phyloP scores from a whole-genome alignment of 2,329 filamentous ascomycete genomes.

The Paracamarosporium sp. region DNA sequence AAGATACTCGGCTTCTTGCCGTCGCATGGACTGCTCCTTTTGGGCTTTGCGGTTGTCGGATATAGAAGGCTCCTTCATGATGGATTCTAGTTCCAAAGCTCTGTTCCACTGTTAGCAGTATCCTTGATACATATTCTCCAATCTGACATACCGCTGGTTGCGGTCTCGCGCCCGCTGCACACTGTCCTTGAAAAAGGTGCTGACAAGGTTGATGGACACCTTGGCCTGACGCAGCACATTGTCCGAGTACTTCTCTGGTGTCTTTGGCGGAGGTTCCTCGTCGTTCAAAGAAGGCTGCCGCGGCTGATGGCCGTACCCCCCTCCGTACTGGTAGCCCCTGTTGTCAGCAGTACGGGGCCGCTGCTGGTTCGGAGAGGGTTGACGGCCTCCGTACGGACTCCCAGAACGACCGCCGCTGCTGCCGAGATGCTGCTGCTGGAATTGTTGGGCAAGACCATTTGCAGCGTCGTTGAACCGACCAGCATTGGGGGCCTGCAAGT shows the following conservation, averaged over 20 bases:
- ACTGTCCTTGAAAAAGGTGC: conserved; percentile 95
- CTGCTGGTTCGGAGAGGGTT: conserved; percentile 71
- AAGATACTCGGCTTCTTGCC: conserved; percentile 90
- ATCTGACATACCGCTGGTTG: conserved; percentile 79
- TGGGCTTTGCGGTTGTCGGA: conserved; percentile 79
- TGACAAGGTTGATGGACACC: conserved; percentile 69
- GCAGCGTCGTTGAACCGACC: conserved; percentile 78
- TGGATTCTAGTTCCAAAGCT: conserved; percentile 89
- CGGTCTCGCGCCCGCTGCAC: conserved; percentile 94
- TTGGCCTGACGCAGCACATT: conserved; percentile 78
- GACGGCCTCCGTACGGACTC: conserved; percentile 70
- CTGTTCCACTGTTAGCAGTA: conserved; percentile 55
- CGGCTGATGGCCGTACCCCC: conserved; percentile 73
- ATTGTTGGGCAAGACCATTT: conserved; percentile 91
- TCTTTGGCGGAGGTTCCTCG: conserved; percentile 75
- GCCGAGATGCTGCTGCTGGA: conserved; percentile 92
- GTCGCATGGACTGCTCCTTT: conserved; percentile 82
- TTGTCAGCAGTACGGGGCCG: conserved; percentile 86
- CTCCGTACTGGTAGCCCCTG: conserved; percentile 65
- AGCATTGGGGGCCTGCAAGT: conserved; percentile 58
- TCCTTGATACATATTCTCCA: background rate
- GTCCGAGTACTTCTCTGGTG: conserved; percentile 86
- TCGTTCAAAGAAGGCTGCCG: conserved; percentile 62
- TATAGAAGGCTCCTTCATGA: conserved; percentile 78
- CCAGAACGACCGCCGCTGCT: conserved; percentile 72